These are phyloP conservation scores for Candida pseudofarinosa DNA, from an alignment of 805 yeast genomes.

Conservation along the genomic window DNA sequence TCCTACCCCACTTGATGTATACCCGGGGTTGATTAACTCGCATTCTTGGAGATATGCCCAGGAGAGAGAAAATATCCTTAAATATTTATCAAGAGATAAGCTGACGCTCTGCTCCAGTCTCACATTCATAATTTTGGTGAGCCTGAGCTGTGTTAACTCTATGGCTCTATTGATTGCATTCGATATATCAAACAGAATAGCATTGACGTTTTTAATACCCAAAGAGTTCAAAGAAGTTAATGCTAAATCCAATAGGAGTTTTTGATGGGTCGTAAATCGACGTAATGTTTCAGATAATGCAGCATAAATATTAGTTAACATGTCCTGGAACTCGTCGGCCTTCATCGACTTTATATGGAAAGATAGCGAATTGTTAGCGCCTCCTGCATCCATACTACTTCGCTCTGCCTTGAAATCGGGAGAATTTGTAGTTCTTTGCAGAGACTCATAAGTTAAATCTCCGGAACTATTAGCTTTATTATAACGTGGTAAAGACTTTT, in stretches of 20 bases:
- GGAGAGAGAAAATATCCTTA: constrained; percentile 61
- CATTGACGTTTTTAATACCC: constrained; percentile 24
- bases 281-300: constrained; percentile 68
- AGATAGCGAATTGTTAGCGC: constrained; percentile 17
- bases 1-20: constrained; percentile 48
- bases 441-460: constrained; percentile 23
- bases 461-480: constrained; percentile 10
- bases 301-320: constrained; percentile 59
- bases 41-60: constrained; percentile 75
- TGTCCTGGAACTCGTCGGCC: constrained; percentile 68
- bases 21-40: constrained; percentile 73
- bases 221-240: constrained; percentile 28
- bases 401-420: constrained; percentile 12
- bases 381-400: constrained; percentile 1
- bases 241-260: constrained; percentile 68
- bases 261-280: constrained; percentile 74
- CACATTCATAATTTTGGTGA: constrained; percentile 73
- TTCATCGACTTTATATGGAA: constrained; percentile 59
- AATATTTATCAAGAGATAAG: constrained; percentile 55
- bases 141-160: constrained; percentile 66
- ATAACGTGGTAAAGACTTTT: constrained; percentile 53
- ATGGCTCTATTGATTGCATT: constrained; percentile 63
- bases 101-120: constrained; percentile 67
- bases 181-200: constrained; percentile 65
- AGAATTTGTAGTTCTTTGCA: constrained; percentile 26